Conservation (phyloP, 257 asterid genomes). For the Solanum sparsipilum region DNA sequence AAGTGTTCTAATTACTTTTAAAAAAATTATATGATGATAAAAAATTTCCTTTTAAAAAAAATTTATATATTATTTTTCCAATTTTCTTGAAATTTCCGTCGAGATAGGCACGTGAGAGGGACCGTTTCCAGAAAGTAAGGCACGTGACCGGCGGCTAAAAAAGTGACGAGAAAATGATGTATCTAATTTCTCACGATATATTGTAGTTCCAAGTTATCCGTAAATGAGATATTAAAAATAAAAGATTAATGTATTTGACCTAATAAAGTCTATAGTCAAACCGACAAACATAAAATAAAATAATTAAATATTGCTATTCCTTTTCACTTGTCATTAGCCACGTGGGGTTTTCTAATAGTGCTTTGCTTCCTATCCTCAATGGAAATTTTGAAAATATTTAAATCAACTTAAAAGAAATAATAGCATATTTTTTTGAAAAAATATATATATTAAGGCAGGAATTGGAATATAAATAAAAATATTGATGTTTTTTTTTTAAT, state of each 20-base stretch:
- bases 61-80: no score
- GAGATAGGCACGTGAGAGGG: conserved; percentile 15
- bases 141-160: conserved; percentile 24
- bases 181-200: not conserved
- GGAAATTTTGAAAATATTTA: not conserved
- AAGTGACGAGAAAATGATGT: not conserved
- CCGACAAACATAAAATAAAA: not conserved
- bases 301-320: not conserved
- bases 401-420: not conserved
- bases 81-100: not conserved
- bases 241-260: not conserved
- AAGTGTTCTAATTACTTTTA: no score
- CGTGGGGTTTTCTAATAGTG: not conserved
- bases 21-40: not conserved
- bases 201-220: conserved; percentile 4
- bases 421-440: not conserved
- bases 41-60: accelerated
- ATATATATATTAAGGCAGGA: not conserved
- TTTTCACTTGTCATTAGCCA: not conserved
- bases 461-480: not conserved
- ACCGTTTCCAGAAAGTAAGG: conserved; percentile 3
- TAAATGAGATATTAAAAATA: not conserved
- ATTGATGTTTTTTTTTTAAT: not conserved
- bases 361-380: not conserved
- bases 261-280: not conserved